These are phyloP conservation scores for Candida neerlandica DNA, from an alignment of 1,139 yeast species.

Conservation along the genomic window DNA sequence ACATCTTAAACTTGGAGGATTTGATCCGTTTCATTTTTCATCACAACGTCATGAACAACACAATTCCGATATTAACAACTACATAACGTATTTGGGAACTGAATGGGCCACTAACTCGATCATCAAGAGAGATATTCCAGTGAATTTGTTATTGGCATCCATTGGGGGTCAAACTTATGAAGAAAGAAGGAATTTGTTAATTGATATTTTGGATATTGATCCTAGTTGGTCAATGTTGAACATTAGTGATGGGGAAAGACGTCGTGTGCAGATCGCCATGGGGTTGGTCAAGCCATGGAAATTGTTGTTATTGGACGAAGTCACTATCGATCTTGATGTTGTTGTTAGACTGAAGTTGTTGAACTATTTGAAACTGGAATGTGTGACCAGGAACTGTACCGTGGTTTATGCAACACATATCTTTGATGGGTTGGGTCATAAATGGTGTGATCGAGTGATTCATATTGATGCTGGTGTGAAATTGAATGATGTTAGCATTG, in stretches of 20 bases:
- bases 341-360: conserved; percentile 79
- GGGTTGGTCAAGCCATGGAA: conserved; percentile 92
- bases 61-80: conserved; percentile 48
- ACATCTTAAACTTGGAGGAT: conserved; percentile 67
- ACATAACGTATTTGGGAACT: conserved; percentile 83
- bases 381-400: conserved; percentile 64
- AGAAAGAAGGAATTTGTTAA: conserved; percentile 74
- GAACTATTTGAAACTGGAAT: conserved; percentile 69
- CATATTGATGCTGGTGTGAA: conserved; percentile 73
- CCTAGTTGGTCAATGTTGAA: conserved; percentile 90
- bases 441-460: conserved; percentile 85
- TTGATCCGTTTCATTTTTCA: conserved; percentile 85
- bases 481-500: conserved; percentile 26
- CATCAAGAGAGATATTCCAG: conserved; percentile 89
- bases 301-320: conserved; percentile 83
- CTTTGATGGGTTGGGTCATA: conserved; percentile 81
- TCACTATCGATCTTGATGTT: conserved; percentile 94
- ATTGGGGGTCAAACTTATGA: conserved; percentile 78
- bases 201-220: conserved; percentile 80
- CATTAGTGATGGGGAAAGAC: conserved; percentile 91
- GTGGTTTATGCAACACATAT: conserved; percentile 94
- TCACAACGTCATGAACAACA: conserved; percentile 35
- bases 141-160: conserved; percentile 71
- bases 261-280: conserved; percentile 93
- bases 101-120: conserved; percentile 96